Percentiles rank a stretch among this genome's conserved stretches.
Evolutionary conservation across 768 basidiomycete species (phyloP).

Genomic region (Pleurotus sapidus): DNA sequence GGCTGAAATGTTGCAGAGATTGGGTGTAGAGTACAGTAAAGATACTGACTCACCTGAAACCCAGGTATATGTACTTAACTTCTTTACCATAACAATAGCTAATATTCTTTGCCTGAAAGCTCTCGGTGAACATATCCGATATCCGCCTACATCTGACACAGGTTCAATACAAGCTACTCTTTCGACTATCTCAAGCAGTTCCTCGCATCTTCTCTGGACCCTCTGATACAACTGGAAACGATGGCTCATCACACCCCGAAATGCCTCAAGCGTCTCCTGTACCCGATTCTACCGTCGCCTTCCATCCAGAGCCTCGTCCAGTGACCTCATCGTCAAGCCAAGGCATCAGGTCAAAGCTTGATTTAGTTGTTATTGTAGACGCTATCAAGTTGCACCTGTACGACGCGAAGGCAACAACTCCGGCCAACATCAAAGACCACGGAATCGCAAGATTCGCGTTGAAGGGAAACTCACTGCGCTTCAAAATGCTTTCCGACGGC

Average conservation of each 20-base stretch:
- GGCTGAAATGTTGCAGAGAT: conserved; percentile 64
- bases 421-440: conserved; percentile 61
- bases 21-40: conserved; percentile 47
- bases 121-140: conserved; percentile 74
- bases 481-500: conserved; percentile 81
- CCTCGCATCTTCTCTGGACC: conserved; percentile 57
- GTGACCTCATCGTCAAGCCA: conserved; percentile 18
- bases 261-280: conserved; percentile 7
- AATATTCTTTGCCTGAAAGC: conserved; percentile 34
- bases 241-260: conserved; percentile 16
- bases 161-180: conserved; percentile 72
- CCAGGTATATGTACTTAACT: conserved; percentile 46
- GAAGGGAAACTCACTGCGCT: conserved; percentile 71
- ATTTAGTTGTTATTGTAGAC: conserved; percentile 68
- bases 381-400: conserved; percentile 85
- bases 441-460: conserved; percentile 87
- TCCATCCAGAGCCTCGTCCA: conserved; percentile 61
- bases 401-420: conserved; percentile 57
- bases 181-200: conserved; percentile 65
- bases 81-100: background rate
- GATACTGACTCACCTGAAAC: conserved; percentile 64
- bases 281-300: conserved; percentile 24
- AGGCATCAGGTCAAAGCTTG: conserved; percentile 62
- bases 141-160: conserved; percentile 83
- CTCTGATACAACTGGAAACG: conserved; percentile 27